phyloP scores from a whole-genome alignment of 331 rosid genomes.

The Phaseolus coccineus region DNA sequence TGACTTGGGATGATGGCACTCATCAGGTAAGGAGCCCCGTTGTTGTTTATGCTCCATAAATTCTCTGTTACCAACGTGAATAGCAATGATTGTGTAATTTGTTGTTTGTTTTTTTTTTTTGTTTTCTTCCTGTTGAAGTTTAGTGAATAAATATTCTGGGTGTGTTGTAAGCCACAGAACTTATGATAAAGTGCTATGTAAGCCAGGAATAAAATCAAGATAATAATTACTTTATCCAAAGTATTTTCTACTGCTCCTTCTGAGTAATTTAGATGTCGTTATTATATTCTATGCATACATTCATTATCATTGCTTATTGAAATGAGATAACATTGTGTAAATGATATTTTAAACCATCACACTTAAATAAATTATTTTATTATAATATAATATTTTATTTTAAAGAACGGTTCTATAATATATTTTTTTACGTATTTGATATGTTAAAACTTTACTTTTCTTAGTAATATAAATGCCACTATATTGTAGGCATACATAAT shows the following conservation, averaged over 20 bases:
- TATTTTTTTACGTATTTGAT: too few relatives aligned
- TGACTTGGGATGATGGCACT: constrained; percentile 33
- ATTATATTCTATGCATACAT: neutral
- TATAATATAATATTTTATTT: neutral
- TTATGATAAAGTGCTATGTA: neutral
- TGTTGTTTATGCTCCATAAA: constrained; percentile 3
- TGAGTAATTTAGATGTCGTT: neutral
- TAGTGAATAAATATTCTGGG: neutral
- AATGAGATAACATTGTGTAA: too few relatives aligned
- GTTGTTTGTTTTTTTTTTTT: neutral
- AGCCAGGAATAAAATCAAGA: neutral
- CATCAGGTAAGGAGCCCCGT: constrained; percentile 38
- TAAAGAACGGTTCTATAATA: too few relatives aligned
- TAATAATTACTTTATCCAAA: neutral
- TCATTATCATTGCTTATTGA: neutral
- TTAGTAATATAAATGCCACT: too few relatives aligned
- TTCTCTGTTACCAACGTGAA: neutral
- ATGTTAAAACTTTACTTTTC: too few relatives aligned
- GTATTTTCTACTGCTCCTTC: neutral
- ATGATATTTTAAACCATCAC: too few relatives aligned
- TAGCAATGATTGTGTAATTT: neutral
- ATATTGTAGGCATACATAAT: too few relatives aligned
- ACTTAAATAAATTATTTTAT: too few relatives aligned
- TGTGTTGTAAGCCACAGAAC: neutral
- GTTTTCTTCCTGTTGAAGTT: neutral